Percentiles rank a stretch among this genome's conserved stretches.
Evolutionary conservation across 257 asterid species (phyloP).

Genomic region (Agastache rugosa): DNA sequence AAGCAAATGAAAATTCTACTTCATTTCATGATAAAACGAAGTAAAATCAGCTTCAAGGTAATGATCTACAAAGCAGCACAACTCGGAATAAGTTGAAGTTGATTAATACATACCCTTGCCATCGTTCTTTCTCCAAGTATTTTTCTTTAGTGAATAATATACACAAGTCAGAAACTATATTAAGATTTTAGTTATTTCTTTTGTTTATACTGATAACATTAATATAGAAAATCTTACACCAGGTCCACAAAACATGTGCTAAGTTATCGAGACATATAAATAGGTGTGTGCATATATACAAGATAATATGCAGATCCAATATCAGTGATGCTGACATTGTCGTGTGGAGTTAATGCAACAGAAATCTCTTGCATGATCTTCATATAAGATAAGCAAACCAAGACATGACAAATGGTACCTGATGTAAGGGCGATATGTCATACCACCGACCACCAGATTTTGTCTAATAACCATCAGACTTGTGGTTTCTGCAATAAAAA

Average conservation of each 20-base stretch:
- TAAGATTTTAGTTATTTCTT: constrained; percentile 4
- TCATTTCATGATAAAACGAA: too few relatives aligned
- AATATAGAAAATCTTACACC: constrained; percentile 5
- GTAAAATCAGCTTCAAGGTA: too few relatives aligned
- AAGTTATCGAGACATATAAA: constrained; percentile 8
- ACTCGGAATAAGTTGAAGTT: too few relatives aligned
- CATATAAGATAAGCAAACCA: constrained; percentile 29
- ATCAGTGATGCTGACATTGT: too few relatives aligned
- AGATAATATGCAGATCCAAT: constrained; percentile 1
- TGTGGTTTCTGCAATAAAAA: constrained; percentile 73
- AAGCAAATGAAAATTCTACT: too few relatives aligned
- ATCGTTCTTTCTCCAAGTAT: too few relatives aligned
- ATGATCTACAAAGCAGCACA: too few relatives aligned
- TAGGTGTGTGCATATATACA: background rate
- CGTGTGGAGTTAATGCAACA: background rate
- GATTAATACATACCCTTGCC: too few relatives aligned
- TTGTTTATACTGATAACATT: constrained; percentile 13
- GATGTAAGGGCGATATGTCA: constrained; percentile 87
- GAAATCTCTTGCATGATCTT: constrained; percentile 25
- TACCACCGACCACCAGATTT: constrained; percentile 93
- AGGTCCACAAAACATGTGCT: constrained; percentile 9
- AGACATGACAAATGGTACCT: constrained; percentile 54
- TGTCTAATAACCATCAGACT: constrained; percentile 93
- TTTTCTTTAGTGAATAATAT: constrained; percentile 40
- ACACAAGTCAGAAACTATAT: background rate